Evolutionary conservation across 1,284 basidiomycete species (phyloP).

Genomic region (Cutaneotrichosporon spelunceum): DNA sequence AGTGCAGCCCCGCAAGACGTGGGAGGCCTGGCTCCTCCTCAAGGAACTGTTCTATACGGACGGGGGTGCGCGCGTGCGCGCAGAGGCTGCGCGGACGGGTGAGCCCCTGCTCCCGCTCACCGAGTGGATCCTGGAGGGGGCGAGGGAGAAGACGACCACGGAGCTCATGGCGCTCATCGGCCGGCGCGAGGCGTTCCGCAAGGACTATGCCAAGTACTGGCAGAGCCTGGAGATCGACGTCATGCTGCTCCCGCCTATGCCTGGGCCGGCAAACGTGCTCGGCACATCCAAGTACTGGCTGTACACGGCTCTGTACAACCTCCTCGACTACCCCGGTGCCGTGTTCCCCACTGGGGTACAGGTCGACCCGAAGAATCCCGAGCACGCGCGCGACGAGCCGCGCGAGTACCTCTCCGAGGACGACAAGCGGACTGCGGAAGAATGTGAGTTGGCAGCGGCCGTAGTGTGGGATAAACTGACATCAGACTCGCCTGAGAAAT

Average conservation of each 20-base stretch:
- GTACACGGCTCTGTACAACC: conserved; percentile 66
- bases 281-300: conserved; percentile 43
- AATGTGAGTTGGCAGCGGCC: conserved; percentile 54
- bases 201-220: conserved; percentile 31
- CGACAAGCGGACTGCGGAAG: conserved; percentile 57
- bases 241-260: conserved; percentile 40
- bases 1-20: conserved; percentile 26
- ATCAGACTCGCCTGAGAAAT: conserved; percentile 21
- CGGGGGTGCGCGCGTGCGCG: conserved; percentile 34
- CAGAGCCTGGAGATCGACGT: conserved; percentile 35
- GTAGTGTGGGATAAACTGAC: not conserved
- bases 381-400: conserved; percentile 4
- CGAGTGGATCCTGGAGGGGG: conserved; percentile 28
- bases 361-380: conserved; percentile 18
- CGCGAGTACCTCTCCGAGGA: conserved; percentile 54
- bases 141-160: conserved; percentile 24
- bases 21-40: conserved; percentile 34
- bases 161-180: conserved; percentile 36
- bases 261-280: conserved; percentile 37
- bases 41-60: conserved; percentile 40
- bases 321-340: conserved; percentile 64
- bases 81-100: conserved; percentile 18
- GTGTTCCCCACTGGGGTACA: conserved; percentile 62
- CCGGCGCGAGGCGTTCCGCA: conserved; percentile 32
- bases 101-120: conserved; percentile 40